A percentile compares a stretch with the other conserved stretches of the same genome.
These are phyloP conservation scores for Salinomyces thailandicus DNA, from an alignment of 2,329 filamentous ascomycete genomes.

Conservation along the genomic window DNA sequence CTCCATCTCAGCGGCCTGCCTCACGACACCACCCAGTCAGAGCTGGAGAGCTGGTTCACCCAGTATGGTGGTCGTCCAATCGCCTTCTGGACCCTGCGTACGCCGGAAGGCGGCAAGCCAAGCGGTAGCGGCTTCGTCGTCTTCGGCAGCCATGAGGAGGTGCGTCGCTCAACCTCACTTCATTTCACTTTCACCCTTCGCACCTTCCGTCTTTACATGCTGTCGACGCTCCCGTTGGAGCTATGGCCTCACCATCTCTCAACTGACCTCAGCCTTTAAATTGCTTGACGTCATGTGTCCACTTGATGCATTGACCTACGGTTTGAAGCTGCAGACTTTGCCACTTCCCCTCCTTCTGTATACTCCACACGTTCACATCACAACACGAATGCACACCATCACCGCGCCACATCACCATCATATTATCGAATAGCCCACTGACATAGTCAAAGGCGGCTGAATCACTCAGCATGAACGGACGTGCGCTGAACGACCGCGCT, in stretches of 20 bases:
- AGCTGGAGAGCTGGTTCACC: constrained; percentile 98
- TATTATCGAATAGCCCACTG: not conserved
- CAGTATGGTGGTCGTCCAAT: constrained; percentile 96
- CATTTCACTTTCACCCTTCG: constrained; percentile 1
- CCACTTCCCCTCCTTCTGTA: not conserved
- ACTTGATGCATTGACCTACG: not conserved
- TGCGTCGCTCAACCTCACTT: constrained; percentile 38
- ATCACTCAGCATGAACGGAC: constrained; percentile 97
- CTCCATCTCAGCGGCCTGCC: constrained; percentile 95
- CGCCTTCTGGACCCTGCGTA: constrained; percentile 96
- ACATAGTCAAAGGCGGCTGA: constrained; percentile 63
- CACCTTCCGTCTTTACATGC: constrained; percentile 2
- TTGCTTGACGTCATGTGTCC: constrained; percentile 2
- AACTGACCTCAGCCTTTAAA: not conserved
- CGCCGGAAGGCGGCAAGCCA: constrained; percentile 98
- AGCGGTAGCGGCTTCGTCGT: constrained; percentile 96
- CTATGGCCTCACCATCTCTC: constrained; percentile 1
- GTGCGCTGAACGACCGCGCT: constrained; percentile 94
- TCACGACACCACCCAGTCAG: constrained; percentile 96
- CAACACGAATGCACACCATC: not conserved
- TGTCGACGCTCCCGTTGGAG: constrained; percentile 1
- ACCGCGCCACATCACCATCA: not conserved
- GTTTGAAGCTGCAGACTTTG: constrained; percentile 1
- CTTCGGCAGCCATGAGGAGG: constrained; percentile 98
- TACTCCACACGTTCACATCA: not conserved